Evolutionary conservation across 768 basidiomycete genomes (phyloP).

Genomic region (Boletus pseudopeckii): DNA sequence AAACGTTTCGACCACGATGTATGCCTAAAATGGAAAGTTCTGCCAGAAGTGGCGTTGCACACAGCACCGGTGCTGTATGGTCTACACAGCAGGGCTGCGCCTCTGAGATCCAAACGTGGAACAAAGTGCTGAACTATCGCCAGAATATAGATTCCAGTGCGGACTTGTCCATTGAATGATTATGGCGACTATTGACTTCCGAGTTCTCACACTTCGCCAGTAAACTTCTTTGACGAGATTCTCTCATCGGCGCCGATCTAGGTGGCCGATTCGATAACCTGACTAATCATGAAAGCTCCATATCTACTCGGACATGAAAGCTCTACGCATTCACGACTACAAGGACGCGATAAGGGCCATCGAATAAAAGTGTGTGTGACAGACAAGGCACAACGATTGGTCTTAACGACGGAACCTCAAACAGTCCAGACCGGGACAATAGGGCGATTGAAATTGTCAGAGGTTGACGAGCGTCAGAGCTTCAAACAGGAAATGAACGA

Average conservation of each 20-base stretch:
- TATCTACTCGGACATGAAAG: background rate
- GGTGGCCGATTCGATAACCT: constrained; percentile 2
- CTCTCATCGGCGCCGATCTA: constrained; percentile 5
- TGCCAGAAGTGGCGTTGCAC: constrained; percentile 3
- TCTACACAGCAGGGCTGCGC: constrained; percentile 18
- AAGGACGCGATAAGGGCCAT: background rate
- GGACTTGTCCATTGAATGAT: background rate
- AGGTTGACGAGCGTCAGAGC: constrained; percentile 1
- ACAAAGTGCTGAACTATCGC: constrained; percentile 4
- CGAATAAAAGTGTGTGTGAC: background rate
- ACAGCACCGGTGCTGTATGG: constrained; percentile 15
- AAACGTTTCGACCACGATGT: background rate
- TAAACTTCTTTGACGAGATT: background rate
- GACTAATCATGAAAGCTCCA: background rate
- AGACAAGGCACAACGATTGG: background rate
- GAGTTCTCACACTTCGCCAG: background rate
- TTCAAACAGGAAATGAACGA: constrained; percentile 7
- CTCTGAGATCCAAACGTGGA: background rate
- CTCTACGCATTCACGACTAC: background rate
- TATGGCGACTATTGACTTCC: constrained; percentile 13
- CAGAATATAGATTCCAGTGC: constrained; percentile 6
- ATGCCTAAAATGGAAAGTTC: constrained; percentile 12
- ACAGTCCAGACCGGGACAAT: constrained; percentile 3
- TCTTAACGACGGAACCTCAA: background rate
- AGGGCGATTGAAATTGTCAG: background rate